These are phyloP conservation scores for Brachypodium distachyon DNA, from an alignment of 202 grass and related monocot genomes.

Conservation along the genomic window DNA sequence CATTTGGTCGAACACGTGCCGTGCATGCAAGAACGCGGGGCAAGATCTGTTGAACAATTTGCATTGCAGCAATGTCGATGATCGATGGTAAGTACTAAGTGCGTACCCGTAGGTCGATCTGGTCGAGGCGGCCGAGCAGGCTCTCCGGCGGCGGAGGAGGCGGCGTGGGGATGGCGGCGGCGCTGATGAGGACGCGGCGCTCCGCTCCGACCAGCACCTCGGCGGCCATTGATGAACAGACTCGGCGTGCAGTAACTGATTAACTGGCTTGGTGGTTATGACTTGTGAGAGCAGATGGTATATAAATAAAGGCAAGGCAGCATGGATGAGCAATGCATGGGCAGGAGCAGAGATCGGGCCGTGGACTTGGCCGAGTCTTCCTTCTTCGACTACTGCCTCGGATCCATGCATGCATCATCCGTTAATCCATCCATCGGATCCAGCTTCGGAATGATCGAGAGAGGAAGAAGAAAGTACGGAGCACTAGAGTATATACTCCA, in stretches of 20 bases:
- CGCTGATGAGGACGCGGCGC: slow-evolving; percentile 22
- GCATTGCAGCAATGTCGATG: background rate
- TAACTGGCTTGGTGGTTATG: no score
- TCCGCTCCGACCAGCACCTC: slow-evolving; percentile 27
- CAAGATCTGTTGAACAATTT: background rate
- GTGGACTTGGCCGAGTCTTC: slow-evolving; percentile 10
- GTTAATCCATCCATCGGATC: background rate
- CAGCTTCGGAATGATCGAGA: no score
- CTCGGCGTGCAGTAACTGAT: background rate
- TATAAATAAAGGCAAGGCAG: background rate
- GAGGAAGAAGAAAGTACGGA: no score
- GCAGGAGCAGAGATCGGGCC: slow-evolving; percentile 26
- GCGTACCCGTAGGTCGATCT: slow-evolving; percentile 52
- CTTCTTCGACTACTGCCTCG: no score
- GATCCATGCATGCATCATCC: background rate
- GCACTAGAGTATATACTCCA: no score
- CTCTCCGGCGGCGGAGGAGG: slow-evolving; percentile 26
- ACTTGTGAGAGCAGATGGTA: no score
- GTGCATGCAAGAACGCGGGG: background rate
- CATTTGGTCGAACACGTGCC: background rate
- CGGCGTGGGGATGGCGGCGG: background rate
- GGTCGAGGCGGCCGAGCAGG: slow-evolving; percentile 39
- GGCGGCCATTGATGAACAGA: slow-evolving; percentile 20
- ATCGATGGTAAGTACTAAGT: no score
- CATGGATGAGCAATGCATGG: background rate